Evolutionary conservation across 2,329 filamentous ascomycete genomes (phyloP).

Genomic region (Ceratocystis huliohia): DNA sequence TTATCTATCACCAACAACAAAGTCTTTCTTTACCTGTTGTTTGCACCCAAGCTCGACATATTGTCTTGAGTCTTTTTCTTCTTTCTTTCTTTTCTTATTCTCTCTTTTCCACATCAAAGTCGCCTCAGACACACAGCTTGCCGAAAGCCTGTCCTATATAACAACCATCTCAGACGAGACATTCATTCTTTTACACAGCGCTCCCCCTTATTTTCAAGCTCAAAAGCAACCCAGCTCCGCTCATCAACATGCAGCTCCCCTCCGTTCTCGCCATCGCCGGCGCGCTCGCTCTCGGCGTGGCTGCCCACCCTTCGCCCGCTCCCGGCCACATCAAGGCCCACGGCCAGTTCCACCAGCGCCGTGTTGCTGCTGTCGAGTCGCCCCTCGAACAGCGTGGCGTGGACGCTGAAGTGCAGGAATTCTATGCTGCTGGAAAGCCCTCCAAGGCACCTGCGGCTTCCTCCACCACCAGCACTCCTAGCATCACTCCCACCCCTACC

Average conservation of each 20-base stretch:
- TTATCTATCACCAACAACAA: slow-evolving; percentile 1
- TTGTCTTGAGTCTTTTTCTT: slow-evolving; percentile 4
- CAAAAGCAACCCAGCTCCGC: not conserved
- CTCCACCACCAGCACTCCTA: slow-evolving; percentile 23
- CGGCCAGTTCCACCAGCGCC: slow-evolving; percentile 26
- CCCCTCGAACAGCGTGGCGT: slow-evolving; percentile 11
- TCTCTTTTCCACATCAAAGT: not conserved
- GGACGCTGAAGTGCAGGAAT: slow-evolving; percentile 23
- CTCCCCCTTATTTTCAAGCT: not conserved
- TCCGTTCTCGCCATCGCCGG: slow-evolving; percentile 30
- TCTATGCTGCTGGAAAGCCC: slow-evolving; percentile 30
- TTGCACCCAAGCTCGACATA: not conserved
- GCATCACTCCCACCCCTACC: slow-evolving; percentile 21
- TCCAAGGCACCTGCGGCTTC: not conserved
- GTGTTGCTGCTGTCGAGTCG: slow-evolving; percentile 25
- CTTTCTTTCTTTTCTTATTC: slow-evolving; percentile 16
- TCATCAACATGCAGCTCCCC: slow-evolving; percentile 33
- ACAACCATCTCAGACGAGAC: slow-evolving; percentile 9
- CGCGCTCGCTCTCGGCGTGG: slow-evolving; percentile 30
- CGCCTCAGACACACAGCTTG: slow-evolving; percentile 8
- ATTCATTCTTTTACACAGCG: slow-evolving; percentile 8
- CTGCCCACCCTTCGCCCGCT: slow-evolving; percentile 32
- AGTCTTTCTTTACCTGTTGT: not conserved
- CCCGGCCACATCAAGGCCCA: slow-evolving; percentile 27
- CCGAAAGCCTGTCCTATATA: not conserved